phyloP scores from a whole-genome alignment of 331 rosid genomes.

The Ulmus americana region DNA sequence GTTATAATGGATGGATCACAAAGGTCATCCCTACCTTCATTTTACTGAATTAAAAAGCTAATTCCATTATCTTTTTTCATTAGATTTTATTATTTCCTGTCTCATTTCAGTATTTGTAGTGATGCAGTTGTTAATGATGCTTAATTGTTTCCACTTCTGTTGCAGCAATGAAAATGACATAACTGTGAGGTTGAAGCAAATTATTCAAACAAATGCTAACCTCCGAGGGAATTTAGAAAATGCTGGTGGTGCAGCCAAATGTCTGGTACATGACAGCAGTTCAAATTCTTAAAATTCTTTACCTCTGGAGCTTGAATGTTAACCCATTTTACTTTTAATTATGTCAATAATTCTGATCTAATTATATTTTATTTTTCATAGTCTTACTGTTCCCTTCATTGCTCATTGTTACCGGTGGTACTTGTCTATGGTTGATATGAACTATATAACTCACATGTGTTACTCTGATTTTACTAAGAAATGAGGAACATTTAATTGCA shows the following conservation, averaged over 20 bases:
- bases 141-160: conserved; percentile 19
- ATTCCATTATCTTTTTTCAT: background rate
- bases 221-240: conserved; percentile 45
- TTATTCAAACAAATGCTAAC: conserved; percentile 56
- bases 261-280: conserved; percentile 46
- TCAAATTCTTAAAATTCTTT: conserved; percentile 1
- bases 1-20: conserved; percentile 68
- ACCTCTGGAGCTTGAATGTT: background rate
- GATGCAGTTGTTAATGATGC: conserved; percentile 13
- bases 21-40: conserved; percentile 44
- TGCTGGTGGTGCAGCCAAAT: conserved; percentile 39
- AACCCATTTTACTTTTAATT: background rate
- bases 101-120: background rate
- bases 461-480: background rate
- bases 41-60: conserved; percentile 2
- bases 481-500: conserved; percentile 4
- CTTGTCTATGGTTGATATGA: conserved; percentile 6
- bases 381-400: background rate
- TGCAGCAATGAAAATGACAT: conserved; percentile 91
- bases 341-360: background rate
- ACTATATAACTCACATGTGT: background rate
- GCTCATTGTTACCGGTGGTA: background rate
- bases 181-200: conserved; percentile 67
- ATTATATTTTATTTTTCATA: background rate
- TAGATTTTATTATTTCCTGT: background rate